Evolutionary conservation across 2,329 filamentous ascomycete species (phyloP), one percentile per base, ranked within the genome.

Genomic region (Aureobasidium sp.): DNA sequence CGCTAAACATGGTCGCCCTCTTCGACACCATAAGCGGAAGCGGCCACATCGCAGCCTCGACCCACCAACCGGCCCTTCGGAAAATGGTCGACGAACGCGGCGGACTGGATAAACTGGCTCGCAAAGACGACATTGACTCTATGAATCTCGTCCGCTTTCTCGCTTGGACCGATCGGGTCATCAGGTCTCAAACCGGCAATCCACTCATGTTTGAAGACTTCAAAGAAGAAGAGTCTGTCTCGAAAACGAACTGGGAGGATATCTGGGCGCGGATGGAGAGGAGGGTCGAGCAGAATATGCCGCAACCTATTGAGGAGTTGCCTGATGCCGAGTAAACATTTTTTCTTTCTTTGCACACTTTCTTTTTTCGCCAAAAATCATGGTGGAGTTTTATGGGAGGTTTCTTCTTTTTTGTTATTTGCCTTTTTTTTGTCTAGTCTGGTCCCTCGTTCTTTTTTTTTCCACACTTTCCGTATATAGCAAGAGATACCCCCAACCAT

Each of bases 231-330:
- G 25, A 27, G 14, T 41, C 37, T 8, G 27, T 51, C 10, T 11
- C n/a, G 2, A 34, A 25, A 25, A 40, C 48, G 14, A 16, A 51
- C n/a, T 51, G 48, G 48, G 27, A 51, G 2, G 48, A 39, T 19
- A 51, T 51, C 8, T 51, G 48, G 48, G 25, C 48, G 12, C 30
- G 48, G 5, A 51, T 51, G 48, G 35, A 51, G 27, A 32, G 14
- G 22, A 40, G 48, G 21, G 48, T 51, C 4, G 35, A 51, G 27
- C 37, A 51, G 14, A 51, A 41, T 12, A 10, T 6, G 14, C 37
- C 48, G 3, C n/a, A 24, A 25, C 48, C 48, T 11, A 24, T 51
- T 14, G 48, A 51, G 16, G 48, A 51, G 37, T 12, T 51, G 35
- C 37, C 35, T 27, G 48, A 51, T 34, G 37, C 21, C 34, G 35